phyloP scores from a whole-genome alignment of 768 basidiomycete genomes.

The Leccinum arenicola region DNA sequence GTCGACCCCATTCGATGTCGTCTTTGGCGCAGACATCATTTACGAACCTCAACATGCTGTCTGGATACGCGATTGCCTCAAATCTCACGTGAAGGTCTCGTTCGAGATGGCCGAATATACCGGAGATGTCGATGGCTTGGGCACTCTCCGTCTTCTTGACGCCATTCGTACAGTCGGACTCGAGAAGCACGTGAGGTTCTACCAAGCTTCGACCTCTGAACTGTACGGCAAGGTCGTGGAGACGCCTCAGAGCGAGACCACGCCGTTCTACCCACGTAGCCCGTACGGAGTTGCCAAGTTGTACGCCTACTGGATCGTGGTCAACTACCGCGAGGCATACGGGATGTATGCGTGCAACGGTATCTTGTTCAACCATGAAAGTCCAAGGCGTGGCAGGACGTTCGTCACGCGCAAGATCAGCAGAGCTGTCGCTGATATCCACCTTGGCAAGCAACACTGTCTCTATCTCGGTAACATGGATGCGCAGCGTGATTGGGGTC shows the following conservation, averaged over 20 bases:
- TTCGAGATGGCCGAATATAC: conserved; percentile 99
- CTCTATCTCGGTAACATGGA: conserved; percentile 94
- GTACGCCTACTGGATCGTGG: conserved; percentile 87
- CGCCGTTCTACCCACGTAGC: conserved; percentile 97
- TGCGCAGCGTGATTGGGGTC: conserved; percentile 96
- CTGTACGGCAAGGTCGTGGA: conserved; percentile 96
- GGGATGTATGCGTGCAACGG: conserved; percentile 97
- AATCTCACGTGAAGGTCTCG: conserved; percentile 98
- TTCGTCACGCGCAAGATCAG: conserved; percentile 97
- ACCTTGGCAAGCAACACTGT: conserved; percentile 82
- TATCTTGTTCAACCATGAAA: conserved; percentile 98
- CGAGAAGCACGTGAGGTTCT: conserved; percentile 91
- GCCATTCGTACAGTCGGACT: conserved; percentile 95
- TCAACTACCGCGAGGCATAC: conserved; percentile 94
- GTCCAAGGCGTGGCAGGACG: conserved; percentile 88
- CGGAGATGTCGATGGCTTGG: conserved; percentile 93
- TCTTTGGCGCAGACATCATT: conserved; percentile 53
- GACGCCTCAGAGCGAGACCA: conserved; percentile 93
- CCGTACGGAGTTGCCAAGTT: conserved; percentile 97
- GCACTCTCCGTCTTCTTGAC: conserved; percentile 92
- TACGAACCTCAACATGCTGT: conserved; percentile 49
- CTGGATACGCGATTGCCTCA: conserved; percentile 46
- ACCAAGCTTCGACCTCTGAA: conserved; percentile 97
- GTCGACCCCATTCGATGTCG: conserved; percentile 42
- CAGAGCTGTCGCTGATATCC: conserved; percentile 90